Base-by-base conservation (phyloP, 768 basidiomycete genomes). In the Auriscalpium microsporum region DNA sequence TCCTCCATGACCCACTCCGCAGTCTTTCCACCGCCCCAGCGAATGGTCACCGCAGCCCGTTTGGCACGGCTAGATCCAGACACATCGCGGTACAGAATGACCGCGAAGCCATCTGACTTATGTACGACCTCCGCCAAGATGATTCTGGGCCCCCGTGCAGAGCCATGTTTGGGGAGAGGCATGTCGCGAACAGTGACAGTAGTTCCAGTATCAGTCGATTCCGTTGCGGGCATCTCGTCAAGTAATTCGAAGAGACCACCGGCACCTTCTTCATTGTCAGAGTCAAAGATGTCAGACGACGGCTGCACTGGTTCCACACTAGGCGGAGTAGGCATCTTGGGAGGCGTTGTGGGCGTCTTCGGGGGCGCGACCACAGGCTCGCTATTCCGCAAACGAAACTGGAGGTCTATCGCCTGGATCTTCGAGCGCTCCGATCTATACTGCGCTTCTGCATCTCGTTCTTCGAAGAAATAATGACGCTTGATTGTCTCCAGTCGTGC, bases 1-100 rank as follows among this genome's bases (percentile, higher is more conserved):
- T 90, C 81, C 4, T 83, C 79, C 95, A 98, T 99, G 14, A 67
- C 67, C 86, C 87, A 96, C 50, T 83, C 77, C 53, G 80, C 73
- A 55, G 71, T 70, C 59, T 77, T 78, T 51, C 73, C 76, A 36
- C 79, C 80, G 45, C 77, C 77, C 90, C 91, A 94, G 34, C 83
- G 76, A 55, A 98, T 78, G 53, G 71, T 81, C 48, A 94, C 77
- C 37, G 78, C 75, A 10, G 83, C 85, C 50, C 94, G 80, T 60
- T 81, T 84, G 2, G 84, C 90, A 7, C 90, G 81, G 66, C 86
- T 87, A n/a, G 69, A 59, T 1, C 84, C 81, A 19, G 89, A 90
- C 34, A 93, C 70, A 23, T 73, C 69, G 19, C 64, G 73, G 66
- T 89, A 95, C 8, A 79, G 75, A 55, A 91, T 73, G 13, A 82